phyloP scores from a whole-genome alignment of 495 filamentous ascomycete genomes.

The Neurospora tetraspora region DNA sequence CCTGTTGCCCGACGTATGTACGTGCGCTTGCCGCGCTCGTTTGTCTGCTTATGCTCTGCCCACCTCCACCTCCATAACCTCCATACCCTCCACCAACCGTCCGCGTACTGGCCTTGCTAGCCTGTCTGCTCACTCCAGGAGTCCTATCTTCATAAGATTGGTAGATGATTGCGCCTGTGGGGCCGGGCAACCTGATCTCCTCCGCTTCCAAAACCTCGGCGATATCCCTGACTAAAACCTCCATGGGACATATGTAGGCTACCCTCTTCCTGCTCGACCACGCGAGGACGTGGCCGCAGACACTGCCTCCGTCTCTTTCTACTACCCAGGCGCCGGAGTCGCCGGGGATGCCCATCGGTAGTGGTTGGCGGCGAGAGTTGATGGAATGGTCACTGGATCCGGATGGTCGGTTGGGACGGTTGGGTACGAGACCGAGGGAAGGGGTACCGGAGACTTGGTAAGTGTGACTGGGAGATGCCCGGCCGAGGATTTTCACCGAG shows the following conservation, averaged over 20 bases:
- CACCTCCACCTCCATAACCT: not conserved
- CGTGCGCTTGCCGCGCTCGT: not conserved
- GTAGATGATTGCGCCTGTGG: conserved; percentile 13
- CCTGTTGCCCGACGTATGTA: not conserved
- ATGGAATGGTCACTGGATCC: not conserved
- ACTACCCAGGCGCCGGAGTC: conserved; percentile 93
- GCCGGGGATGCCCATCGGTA: conserved; percentile 58
- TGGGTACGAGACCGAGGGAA: not conserved
- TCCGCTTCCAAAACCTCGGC: conserved; percentile 55
- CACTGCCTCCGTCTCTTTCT: conserved; percentile 64
- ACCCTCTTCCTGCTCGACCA: conserved; percentile 66
- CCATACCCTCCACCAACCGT: not conserved
- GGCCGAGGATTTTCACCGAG: conserved; percentile 71
- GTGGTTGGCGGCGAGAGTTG: conserved; percentile 5
- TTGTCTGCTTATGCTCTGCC: not conserved
- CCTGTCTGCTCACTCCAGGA: not conserved
- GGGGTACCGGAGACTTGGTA: conserved; percentile 53
- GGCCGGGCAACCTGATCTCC: conserved; percentile 44
- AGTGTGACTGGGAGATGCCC: conserved; percentile 67
- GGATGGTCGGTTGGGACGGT: conserved; percentile 33
- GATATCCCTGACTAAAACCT: conserved; percentile 79
- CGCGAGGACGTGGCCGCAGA: conserved; percentile 84
- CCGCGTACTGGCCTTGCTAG: not conserved
- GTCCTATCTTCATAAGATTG: not conserved
- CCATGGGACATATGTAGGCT: conserved; percentile 91